Base-by-base conservation (phyloP, 805 yeast genomes). In the Pichia ethanolica region DNA sequence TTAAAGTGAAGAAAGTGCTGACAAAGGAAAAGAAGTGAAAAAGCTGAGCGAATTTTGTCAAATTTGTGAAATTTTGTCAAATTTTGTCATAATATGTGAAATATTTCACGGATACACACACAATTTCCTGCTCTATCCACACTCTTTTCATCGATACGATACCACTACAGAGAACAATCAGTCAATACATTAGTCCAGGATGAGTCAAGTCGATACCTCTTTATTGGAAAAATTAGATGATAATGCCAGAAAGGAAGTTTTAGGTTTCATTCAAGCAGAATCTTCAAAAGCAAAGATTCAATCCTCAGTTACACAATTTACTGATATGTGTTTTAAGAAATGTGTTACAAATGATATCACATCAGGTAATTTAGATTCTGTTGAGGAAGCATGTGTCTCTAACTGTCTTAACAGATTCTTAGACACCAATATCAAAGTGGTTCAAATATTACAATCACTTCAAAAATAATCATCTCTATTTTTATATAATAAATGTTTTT, bases 241-340 rank as follows among this genome's bases (percentile, higher is more conserved):
- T 35, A 51, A 73, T 32, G 78, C 93, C 42, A 82, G 84, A 65
- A 77, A 80, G 61, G 95, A 89, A 54, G 80, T 89, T 45, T 72
- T 81, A 59, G 73, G 76, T 49, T 89, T 88, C 71, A 72, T 89
- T 44, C 95, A 89, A 63, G 70, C 83, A 12, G 97, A 90, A 69
- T 83, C 85, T 63, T 78, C 93, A 54, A 88, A 86, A 71, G 82
- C 91, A 49, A 88, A 89, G 69, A 87, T 90, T 33, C 96, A 89
- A 66, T 76, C 78, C 71, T 81, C 95, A 35, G 86, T 90, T 53
- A 96, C 90, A 65, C 79, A 76, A 60, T 89, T 88, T 77, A 89
- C 97, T 30, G 90, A 89, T 63, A 74, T 83, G 73, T 90, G 98
- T 66, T 90, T 89, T 75, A 86, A 84, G 65, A 86, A 86, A 69